Conservation (phyloP, 331 rosid genomes). For the Prunus yedoensis region DNA sequence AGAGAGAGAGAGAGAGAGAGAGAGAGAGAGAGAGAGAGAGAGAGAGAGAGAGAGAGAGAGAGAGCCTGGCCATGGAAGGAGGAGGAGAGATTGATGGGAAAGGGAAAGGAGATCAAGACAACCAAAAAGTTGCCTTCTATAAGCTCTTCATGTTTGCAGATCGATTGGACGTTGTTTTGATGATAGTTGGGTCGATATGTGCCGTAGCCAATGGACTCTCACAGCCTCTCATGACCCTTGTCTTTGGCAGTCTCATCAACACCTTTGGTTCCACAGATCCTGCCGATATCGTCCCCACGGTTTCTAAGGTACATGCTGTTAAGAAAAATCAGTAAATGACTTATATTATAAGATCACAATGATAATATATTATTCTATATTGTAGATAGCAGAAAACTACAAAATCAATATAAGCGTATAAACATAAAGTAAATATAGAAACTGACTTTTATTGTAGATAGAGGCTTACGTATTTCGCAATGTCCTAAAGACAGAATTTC, state of each 20-base stretch:
- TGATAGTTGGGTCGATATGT: slow-evolving; percentile 52
- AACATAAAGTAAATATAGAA: too few species aligned
- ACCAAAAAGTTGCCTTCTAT: slow-evolving; percentile 52
- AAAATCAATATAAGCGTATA: too few species aligned
- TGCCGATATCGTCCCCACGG: slow-evolving; percentile 27
- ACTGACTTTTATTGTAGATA: too few species aligned
- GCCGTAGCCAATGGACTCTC: slow-evolving; percentile 56
- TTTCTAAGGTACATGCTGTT: slow-evolving; percentile 50
- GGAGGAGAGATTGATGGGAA: not conserved
- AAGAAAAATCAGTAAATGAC: too few species aligned
- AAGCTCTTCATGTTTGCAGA: slow-evolving; percentile 74
- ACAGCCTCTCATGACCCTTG: slow-evolving; percentile 68
- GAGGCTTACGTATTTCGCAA: too few species aligned
- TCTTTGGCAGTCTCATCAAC: slow-evolving; percentile 59
- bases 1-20: not conserved
- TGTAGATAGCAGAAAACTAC: too few species aligned
- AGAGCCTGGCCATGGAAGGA: not conserved
- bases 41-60: not conserved
- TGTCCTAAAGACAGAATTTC: too few species aligned
- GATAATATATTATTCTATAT: too few species aligned
- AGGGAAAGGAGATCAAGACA: not conserved
- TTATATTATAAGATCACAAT: too few species aligned
- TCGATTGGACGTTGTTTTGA: slow-evolving; percentile 41
- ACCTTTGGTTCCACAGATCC: slow-evolving; percentile 47
- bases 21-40: not conserved